Conservation (phyloP, 371 early-diverging fungal genomes). For the Lichtheimia ramosa region DNA sequence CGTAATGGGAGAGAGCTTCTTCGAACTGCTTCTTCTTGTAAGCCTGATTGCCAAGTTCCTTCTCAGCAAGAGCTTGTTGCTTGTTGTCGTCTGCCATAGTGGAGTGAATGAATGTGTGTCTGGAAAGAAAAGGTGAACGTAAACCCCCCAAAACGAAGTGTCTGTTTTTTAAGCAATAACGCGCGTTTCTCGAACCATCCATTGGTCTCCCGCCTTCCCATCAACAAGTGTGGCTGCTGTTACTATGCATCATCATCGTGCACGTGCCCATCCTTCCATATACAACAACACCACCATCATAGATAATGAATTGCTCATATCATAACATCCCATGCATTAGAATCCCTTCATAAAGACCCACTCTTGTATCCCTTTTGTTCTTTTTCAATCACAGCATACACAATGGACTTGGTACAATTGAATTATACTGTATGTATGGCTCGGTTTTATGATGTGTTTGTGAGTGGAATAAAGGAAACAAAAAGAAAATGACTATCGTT, state of each 20-base stretch:
- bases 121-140: not conserved
- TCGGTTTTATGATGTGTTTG: no score
- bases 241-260: not conserved
- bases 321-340: no score
- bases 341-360: no score
- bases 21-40: conserved; percentile 96
- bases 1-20: conserved; percentile 86
- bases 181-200: conserved; percentile 5
- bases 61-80: conserved; percentile 78
- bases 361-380: no score
- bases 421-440: no score
- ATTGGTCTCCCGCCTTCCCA: not conserved
- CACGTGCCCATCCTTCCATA: no score
- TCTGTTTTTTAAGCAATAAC: not conserved
- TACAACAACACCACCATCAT: no score
- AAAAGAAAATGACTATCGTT: not conserved
- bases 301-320: no score
- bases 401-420: no score
- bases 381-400: no score
- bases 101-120: not conserved
- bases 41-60: conserved; percentile 88
- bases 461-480: no score
- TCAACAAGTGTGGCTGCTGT: not conserved
- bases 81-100: conserved; percentile 60
- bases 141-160: not conserved